Evolutionary conservation across 2,329 filamentous ascomycete genomes (phyloP), one percentile per base, ranked within the genome.

Genomic region (Magnaporthiopsis rhizophila): DNA sequence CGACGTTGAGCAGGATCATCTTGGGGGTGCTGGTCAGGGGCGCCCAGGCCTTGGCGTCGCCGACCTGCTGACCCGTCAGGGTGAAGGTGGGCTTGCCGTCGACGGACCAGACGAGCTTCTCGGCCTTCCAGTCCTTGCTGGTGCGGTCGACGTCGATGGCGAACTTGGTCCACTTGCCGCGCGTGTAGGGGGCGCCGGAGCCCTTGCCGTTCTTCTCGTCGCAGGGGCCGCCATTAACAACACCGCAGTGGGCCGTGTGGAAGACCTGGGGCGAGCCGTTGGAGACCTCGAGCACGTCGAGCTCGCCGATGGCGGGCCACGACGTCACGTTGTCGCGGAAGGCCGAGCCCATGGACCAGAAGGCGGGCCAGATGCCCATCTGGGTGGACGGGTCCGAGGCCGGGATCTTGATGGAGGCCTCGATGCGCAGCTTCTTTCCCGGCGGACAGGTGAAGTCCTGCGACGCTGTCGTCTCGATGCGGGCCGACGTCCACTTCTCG

Each of bases 1-100:
- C 83, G 6, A 86, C 74, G 66, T 86, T 85, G 63, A 86, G 71
- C 64, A 86, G 79, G 62, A 85, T 70, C 67, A 78, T 84, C 69
- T 83, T 69, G 2, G 82, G 79, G 63, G 74, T 79, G 67, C 84
- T 79, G 26, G 80, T 80, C 24, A 86, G 71, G 3, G 77, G 74
- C 3, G 71, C 76, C 83, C 83, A 86, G n/a, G 79, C 74, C 1
- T 70, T 72, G 64, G 76, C 71, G 65, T 83, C 77, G 56, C 74
- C 76, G 65, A 86, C 76, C 30, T 77, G 71, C 0, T 72, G 69
- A 0, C 82, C 83, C 2, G 73, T 76, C 28, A 85, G 69, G 26
- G 74, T 74, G 62, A 78, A 73, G 68, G 77, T 84, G 45, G 74
- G 72, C 0, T 65, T 66, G 9, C 80, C 82, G 38, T 86, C 80